Evolutionary conservation across 2,329 filamentous ascomycete species (phyloP).

Genomic region (Acrocalymma vagum): DNA sequence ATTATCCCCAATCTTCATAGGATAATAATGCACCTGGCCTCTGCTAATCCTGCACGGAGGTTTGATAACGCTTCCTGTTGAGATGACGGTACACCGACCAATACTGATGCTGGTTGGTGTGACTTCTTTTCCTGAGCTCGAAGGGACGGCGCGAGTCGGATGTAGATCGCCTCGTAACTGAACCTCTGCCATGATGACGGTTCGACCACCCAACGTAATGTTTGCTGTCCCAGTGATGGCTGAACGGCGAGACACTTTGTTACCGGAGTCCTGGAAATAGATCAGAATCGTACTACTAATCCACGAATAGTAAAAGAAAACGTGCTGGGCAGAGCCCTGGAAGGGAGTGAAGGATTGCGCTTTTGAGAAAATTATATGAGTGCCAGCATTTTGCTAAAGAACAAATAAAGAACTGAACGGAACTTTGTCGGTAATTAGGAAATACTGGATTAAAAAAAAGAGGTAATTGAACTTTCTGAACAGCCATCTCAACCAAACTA

Average conservation of each 20-base stretch:
- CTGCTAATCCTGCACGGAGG: conserved; percentile 86
- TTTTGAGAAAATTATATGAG: too few species aligned
- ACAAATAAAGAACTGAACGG: too few species aligned
- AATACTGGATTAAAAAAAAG: too few species aligned
- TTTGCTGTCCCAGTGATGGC: conserved; percentile 95
- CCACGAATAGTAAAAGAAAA: too few species aligned
- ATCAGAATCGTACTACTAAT: too few species aligned
- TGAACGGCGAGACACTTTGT: conserved; percentile 94
- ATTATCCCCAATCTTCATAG: conserved; percentile 92
- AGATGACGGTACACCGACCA: conserved; percentile 90
- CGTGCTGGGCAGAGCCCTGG: too few species aligned
- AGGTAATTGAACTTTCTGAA: too few species aligned
- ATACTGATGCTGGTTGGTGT: conserved; percentile 75
- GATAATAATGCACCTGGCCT: conserved; percentile 79
- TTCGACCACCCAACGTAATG: conserved; percentile 94
- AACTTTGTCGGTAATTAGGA: too few species aligned
- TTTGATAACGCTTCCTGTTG: conserved; percentile 77
- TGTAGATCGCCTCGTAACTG: conserved; percentile 90
- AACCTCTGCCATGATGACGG: conserved; percentile 93
- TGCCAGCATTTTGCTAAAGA: too few species aligned
- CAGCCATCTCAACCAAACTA: too few species aligned
- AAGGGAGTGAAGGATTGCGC: too few species aligned
- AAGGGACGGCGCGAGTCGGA: conserved; percentile 46
- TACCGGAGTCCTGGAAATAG: conserved; percentile 81
- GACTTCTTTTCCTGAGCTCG: conserved; percentile 39